Conservation (phyloP, 1,139 yeast genomes). For the Candida sp. region DNA sequence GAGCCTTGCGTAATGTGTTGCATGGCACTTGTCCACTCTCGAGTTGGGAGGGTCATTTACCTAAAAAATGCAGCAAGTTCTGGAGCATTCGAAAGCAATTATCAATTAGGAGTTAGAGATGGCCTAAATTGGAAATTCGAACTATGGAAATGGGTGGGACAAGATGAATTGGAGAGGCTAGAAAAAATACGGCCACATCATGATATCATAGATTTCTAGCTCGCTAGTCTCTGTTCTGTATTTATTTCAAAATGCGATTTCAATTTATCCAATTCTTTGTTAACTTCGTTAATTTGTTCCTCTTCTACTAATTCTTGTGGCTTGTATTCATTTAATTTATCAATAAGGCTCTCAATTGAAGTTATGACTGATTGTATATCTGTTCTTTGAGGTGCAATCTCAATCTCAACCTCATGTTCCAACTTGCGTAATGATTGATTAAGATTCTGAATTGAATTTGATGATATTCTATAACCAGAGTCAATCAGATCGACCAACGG, state of each 20-base stretch:
- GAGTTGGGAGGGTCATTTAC: conserved; percentile 70
- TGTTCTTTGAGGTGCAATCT: not conserved
- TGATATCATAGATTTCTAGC: not conserved
- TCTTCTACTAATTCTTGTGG: not conserved
- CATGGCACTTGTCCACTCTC: conserved; percentile 94
- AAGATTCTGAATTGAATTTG: conserved; percentile 2
- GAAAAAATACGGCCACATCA: conserved; percentile 2
- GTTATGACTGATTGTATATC: not conserved
- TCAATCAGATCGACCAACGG: conserved; percentile 4
- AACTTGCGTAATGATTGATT: not conserved
- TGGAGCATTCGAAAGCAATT: conserved; percentile 61
- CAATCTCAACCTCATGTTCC: not conserved
- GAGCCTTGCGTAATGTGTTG: conserved; percentile 98
- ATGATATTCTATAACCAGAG: conserved; percentile 5
- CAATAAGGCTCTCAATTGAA: not conserved
- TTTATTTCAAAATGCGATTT: not conserved
- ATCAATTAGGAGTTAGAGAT: conserved; percentile 69
- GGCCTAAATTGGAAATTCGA: conserved; percentile 80
- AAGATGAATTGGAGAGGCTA: conserved; percentile 18
- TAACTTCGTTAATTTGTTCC: not conserved
- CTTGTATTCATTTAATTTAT: not conserved
- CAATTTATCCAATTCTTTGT: not conserved
- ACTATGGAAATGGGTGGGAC: conserved; percentile 62
- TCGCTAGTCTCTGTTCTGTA: not conserved
- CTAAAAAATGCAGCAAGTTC: conserved; percentile 33